A percentile compares a stretch with the other conserved stretches of the same genome.
Evolutionary conservation across 1,284 basidiomycete species (phyloP).

Genomic region (Cryptococcus jaspeensis): DNA sequence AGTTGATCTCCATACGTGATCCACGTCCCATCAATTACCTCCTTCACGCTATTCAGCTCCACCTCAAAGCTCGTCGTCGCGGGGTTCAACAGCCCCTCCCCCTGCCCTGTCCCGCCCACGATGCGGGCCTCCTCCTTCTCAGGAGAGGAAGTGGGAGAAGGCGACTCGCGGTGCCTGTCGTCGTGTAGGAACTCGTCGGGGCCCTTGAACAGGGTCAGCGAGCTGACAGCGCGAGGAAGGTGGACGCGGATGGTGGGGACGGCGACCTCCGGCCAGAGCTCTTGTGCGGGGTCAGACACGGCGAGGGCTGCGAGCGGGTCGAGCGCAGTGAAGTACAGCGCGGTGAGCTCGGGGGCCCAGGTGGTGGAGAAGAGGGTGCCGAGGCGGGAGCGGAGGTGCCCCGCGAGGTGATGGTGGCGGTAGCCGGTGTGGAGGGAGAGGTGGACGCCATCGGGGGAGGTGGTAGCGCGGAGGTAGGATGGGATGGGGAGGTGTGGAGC

Average conservation of each 20-base stretch:
- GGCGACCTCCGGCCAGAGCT: constrained; percentile 25
- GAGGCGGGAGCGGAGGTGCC: constrained; percentile 17
- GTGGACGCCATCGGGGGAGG: not conserved
- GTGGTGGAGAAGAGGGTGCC: constrained; percentile 13
- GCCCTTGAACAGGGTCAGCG: constrained; percentile 31
- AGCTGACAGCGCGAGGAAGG: constrained; percentile 24
- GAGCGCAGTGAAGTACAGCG: constrained; percentile 27
- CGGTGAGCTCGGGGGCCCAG: constrained; percentile 28
- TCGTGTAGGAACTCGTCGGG: constrained; percentile 19
- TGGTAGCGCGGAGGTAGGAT: not conserved
- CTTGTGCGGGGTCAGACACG: constrained; percentile 21
- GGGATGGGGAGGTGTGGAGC: no score
- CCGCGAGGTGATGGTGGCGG: constrained; percentile 14
- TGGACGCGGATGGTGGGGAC: constrained; percentile 34
- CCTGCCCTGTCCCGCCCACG: constrained; percentile 28
- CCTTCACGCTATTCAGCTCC: constrained; percentile 31
- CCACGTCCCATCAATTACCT: constrained; percentile 34
- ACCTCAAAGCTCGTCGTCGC: constrained; percentile 31
- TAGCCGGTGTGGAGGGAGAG: constrained; percentile 1
- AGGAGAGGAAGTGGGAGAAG: no score
- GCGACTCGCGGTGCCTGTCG: no score
- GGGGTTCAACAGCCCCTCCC: constrained; percentile 23
- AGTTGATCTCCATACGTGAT: constrained; percentile 25
- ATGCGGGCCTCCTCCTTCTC: no score
- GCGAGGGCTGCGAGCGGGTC: constrained; percentile 31